Base-by-base conservation (phyloP, 106 monocot species). In the Dendrobium chrysotoxum region DNA sequence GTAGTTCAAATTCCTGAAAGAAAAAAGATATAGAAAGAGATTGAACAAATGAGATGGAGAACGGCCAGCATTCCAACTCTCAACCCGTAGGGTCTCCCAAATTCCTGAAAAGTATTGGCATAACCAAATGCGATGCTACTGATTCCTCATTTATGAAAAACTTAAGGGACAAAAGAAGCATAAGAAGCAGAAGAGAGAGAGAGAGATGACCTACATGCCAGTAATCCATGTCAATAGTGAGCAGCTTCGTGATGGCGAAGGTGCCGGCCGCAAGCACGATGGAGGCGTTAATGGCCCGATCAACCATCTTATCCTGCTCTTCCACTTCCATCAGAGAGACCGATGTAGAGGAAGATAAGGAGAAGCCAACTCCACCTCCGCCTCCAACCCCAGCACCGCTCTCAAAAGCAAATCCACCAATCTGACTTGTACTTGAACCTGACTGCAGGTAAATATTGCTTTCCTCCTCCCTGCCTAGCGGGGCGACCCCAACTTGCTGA, bases 171-270 rank as follows among this genome's bases (percentile, higher is more conserved):
- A 30, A n/a, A n/a, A 8, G 20, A 30, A 28, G 20, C 11, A 68
- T 28, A n/a, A 11, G 30, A 79, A 57, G 21, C 40, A 70, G 2
- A 66, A 44, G 8, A 68, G 67, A 68, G 1, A 8, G n/a, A 28
- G 8, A 42, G 42, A 4, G 31, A 47, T 30, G 11, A 76, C 91
- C 25, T 40, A 96, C 96, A 80, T 96, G 96, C 96, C 96, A 96
- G 79, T 92, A 96, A 76, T 96, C 93, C 1, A 82, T 86, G 81
- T 96, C 96, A 79, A 96, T 86, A 68, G 96, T 96, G 83, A 96
- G 91, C 70, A 92, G 81, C 81, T 92, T 96, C 41, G 92, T 94
- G 79, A 96, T 86, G 77, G 92, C 92, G 76, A 89, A 94, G 76
- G 92, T 89, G 23, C 96, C 92, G 10, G 94, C 94, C 5, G 90